These are phyloP conservation scores for Thuja plicata DNA, from an alignment of 83 land plant genomes.

Conservation along the genomic window DNA sequence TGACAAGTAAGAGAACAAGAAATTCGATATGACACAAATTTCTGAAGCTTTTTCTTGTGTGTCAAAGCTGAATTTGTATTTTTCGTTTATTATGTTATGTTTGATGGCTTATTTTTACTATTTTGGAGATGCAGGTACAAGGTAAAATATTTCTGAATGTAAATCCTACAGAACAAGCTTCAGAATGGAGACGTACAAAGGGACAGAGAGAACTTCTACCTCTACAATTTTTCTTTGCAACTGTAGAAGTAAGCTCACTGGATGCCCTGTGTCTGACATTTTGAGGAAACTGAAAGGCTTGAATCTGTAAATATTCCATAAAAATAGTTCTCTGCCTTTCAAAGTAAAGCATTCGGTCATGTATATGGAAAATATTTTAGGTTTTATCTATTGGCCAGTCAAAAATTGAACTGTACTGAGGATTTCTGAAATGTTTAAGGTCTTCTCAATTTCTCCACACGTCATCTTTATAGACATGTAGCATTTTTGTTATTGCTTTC, in stretches of 20 bases:
- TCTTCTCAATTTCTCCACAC: neutral
- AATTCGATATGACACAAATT: neutral
- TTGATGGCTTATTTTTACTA: neutral
- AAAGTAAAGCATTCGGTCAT: neutral
- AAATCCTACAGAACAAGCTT: constrained; percentile 31
- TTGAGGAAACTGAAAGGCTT: neutral
- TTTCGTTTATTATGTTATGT: neutral
- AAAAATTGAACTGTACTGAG: neutral
- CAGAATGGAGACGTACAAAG: constrained; percentile 40
- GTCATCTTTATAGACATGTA: neutral
- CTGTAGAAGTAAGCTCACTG: constrained; percentile 20
- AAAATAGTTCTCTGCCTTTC: neutral
- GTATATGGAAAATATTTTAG: neutral
- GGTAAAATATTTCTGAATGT: constrained; percentile 31
- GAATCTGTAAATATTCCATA: neutral
- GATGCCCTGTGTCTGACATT: neutral
- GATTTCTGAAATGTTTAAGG: neutral
- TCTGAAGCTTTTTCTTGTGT: neutral
- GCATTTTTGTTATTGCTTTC: neutral
- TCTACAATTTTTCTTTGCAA: constrained; percentile 33
- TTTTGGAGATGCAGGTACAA: constrained; percentile 29
- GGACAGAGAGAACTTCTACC: constrained; percentile 36
- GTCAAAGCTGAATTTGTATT: neutral
- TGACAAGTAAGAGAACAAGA: neutral
- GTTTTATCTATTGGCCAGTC: neutral